Base-by-base conservation (phyloP, 345 rosid genomes). In the Lepidium africanum region DNA sequence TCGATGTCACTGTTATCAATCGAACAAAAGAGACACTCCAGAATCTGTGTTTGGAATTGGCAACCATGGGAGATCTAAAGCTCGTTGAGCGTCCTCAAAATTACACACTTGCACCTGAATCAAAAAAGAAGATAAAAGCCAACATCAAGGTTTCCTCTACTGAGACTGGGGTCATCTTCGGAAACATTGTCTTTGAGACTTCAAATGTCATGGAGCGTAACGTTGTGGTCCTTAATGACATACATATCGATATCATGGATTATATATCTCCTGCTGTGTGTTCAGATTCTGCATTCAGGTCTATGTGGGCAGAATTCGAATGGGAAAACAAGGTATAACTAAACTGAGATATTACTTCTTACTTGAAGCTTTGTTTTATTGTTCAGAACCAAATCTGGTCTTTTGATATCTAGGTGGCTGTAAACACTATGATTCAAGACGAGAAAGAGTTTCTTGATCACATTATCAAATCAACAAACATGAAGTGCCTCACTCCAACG, bases 281-380 rank as follows among this genome's bases (percentile, higher is more conserved):
- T 63, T 70, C 91, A 16, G 98, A 89, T 54, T 80, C 85, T 52
- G 92, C 96, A 37, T 92, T 92, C 70, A 83, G 95, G 66, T 79
- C 91, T 15, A 92, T 92, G 98, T 92, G 98, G 98, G 96, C 96
- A n/a, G 97, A 92, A 68, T 92, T 92, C 67, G 98, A 92, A 79
- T 92, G 98, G 98, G 98, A 92, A 81, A 92, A 92, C 84, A 92
- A 92, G 96, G 98, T 92, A 81, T 21, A 50, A 36, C 49, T 46
- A 61, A 63, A 46, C 69, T 7, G 2, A n/a, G 45, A 9, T n/a
- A 9, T 5, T n/a, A 25, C 6, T 36, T 17, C 10, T n/a, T 13
- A 32, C 52, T 30, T 39, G 5, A 58, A 23, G 3, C 50, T 51
- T 10, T 39, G 27, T 39, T 51, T 51, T 10, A 11, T 10, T 43